phyloP scores from a whole-genome alignment of 129 eudicot genomes.

The Pulicaria dysenterica region DNA sequence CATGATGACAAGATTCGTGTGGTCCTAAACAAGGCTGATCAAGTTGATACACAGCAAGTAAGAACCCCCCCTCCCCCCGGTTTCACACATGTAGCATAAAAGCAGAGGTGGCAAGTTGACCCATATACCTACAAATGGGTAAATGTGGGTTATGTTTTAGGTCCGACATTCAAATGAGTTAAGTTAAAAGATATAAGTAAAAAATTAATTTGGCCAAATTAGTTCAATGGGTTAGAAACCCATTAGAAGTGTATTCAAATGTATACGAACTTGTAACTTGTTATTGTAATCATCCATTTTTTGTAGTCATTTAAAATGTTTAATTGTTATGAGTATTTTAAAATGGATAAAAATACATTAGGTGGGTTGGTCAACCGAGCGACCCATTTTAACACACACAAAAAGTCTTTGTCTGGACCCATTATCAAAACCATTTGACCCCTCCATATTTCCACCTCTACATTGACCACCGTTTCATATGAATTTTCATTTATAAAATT shows the following conservation, averaged over 20 bases:
- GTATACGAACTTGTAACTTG: background rate
- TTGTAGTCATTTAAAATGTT: background rate
- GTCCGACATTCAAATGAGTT: background rate
- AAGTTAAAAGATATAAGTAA: background rate
- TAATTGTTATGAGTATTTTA: background rate
- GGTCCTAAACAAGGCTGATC: constrained; percentile 95
- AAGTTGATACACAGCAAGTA: constrained; percentile 98
- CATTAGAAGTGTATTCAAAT: background rate
- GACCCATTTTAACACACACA: background rate
- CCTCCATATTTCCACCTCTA: background rate
- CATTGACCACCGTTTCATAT: background rate
- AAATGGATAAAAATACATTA: background rate
- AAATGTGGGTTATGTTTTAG: background rate
- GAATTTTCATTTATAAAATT: constrained; percentile 6
- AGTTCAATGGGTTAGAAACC: background rate
- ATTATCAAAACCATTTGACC: background rate
- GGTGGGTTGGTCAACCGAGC: too few species aligned
- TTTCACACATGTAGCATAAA: background rate
- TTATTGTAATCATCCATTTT: background rate
- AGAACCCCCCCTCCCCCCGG: background rate
- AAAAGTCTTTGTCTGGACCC: background rate
- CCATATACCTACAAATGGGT: background rate
- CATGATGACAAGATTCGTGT: constrained; percentile 96
- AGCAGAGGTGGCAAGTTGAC: background rate
- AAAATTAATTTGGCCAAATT: background rate